Conservation (phyloP, 306 rosid genomes). For the Purshia tridentata region DNA sequence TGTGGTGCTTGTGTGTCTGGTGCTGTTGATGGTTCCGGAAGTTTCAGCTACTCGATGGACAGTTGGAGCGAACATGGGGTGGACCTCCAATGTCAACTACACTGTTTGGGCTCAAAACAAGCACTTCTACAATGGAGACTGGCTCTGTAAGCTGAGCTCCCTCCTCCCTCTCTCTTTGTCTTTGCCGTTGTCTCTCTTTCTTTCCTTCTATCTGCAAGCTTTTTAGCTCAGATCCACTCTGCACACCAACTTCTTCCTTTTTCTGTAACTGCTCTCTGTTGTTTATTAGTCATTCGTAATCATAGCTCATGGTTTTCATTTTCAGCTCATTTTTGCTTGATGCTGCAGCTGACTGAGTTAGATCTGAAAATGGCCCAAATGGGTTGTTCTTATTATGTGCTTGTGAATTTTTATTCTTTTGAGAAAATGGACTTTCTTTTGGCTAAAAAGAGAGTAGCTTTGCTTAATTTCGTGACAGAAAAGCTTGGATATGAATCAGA, state of each 20-base stretch:
- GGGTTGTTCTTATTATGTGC: constrained; percentile 7
- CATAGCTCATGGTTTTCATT: neutral
- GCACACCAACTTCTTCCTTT: neutral
- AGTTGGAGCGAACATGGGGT: constrained; percentile 68
- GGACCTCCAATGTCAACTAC: constrained; percentile 72
- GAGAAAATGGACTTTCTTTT: neutral
- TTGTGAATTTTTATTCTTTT: neutral
- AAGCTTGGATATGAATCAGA: neutral
- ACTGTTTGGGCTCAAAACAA: constrained; percentile 65
- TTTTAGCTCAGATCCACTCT: constrained; percentile 23
- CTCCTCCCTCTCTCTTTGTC: neutral
- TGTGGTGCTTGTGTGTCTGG: constrained; percentile 29
- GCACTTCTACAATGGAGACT: constrained; percentile 88
- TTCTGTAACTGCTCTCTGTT: neutral
- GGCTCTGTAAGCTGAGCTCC: constrained; percentile 66
- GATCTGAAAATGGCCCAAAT: constrained; percentile 43
- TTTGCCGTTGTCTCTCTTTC: neutral
- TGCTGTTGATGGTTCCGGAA: constrained; percentile 47
- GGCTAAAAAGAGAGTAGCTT: neutral
- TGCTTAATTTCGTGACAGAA: neutral
- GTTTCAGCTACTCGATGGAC: constrained; percentile 55
- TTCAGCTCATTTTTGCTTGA: constrained; percentile 12
- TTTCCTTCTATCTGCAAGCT: no score
- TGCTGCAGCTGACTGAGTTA: constrained; percentile 9
- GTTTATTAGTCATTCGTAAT: neutral